These are phyloP conservation scores for Acacia acuminata DNA, from an alignment of 306 rosid genomes.

Conservation along the genomic window DNA sequence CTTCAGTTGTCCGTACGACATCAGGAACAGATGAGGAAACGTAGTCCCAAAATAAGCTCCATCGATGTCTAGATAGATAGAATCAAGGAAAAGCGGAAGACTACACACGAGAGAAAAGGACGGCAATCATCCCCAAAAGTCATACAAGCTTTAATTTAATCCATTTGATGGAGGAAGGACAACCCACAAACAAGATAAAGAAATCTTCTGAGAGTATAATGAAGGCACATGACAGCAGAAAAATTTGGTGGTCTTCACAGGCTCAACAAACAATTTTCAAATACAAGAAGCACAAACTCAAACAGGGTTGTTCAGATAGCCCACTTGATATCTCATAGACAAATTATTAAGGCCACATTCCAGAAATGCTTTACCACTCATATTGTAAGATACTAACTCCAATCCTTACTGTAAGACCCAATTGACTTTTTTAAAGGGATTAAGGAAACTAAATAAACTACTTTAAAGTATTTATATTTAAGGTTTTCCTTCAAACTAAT, in stretches of 20 bases:
- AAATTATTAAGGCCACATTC: background rate
- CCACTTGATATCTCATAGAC: background rate
- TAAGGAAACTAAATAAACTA: no score
- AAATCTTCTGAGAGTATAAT: background rate
- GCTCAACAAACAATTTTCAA: conserved; percentile 3
- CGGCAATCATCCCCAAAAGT: conserved; percentile 5
- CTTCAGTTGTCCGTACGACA: conserved; percentile 92
- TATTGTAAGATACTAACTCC: no score
- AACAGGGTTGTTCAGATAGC: background rate
- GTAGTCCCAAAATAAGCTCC: conserved; percentile 99
- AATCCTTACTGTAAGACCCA: no score
- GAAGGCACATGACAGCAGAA: background rate
- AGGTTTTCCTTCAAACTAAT: no score
- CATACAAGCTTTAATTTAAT: background rate
- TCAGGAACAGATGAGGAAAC: conserved; percentile 96
- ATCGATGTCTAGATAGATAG: conserved; percentile 82
- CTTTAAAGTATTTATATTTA: no score
- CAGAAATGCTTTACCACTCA: background rate
- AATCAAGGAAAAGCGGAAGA: conserved; percentile 53
- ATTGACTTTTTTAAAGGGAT: no score
- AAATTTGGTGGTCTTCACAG: background rate
- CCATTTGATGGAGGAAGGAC: background rate
- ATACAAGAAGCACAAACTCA: background rate
- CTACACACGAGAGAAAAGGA: conserved; percentile 12
- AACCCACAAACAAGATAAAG: background rate